These are phyloP conservation scores for Fallopia convolvulus DNA, from an alignment of 148 eudicot species.

Conservation along the genomic window DNA sequence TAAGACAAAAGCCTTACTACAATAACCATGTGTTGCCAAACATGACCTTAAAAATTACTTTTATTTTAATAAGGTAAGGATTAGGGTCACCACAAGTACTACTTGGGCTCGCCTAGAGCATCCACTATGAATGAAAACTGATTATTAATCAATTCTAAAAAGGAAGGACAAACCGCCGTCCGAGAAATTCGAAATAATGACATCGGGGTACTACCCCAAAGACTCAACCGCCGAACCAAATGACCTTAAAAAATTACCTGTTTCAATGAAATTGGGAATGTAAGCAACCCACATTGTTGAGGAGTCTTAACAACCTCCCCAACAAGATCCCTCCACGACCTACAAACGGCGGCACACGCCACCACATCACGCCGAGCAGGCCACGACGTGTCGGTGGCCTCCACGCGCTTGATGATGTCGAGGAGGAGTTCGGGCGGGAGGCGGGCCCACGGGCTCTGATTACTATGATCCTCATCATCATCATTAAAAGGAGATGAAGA, in stretches of 20 bases:
- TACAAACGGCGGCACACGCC: slow-evolving; percentile 41
- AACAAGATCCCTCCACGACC: slow-evolving; percentile 35
- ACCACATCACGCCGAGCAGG: slow-evolving; percentile 44
- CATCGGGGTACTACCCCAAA: too few species aligned
- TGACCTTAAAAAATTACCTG: slow-evolving; percentile 36
- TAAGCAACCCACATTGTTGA: slow-evolving; percentile 50
- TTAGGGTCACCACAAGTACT: too few species aligned
- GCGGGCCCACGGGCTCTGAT: slow-evolving; percentile 35
- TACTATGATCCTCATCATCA: not conserved
- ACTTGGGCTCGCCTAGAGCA: too few species aligned
- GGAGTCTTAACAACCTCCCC: slow-evolving; percentile 39
- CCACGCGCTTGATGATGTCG: slow-evolving; percentile 37
- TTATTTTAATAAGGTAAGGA: too few species aligned
- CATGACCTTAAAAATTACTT: not conserved
- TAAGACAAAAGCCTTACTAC: not conserved
- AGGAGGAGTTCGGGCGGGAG: slow-evolving; percentile 47
- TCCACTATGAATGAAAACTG: too few species aligned
- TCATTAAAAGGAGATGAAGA: slow-evolving; percentile 5
- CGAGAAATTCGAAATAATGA: too few species aligned
- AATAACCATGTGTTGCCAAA: not conserved
- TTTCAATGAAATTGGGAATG: slow-evolving; percentile 49
- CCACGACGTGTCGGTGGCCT: slow-evolving; percentile 35
- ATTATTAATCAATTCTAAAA: too few species aligned
- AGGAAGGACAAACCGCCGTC: too few species aligned
- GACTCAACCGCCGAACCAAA: too few species aligned